A percentile compares a stretch with the other conserved stretches of the same genome.
phyloP scores from a whole-genome alignment of 345 rosid genomes.

The Mercurialis annua region DNA sequence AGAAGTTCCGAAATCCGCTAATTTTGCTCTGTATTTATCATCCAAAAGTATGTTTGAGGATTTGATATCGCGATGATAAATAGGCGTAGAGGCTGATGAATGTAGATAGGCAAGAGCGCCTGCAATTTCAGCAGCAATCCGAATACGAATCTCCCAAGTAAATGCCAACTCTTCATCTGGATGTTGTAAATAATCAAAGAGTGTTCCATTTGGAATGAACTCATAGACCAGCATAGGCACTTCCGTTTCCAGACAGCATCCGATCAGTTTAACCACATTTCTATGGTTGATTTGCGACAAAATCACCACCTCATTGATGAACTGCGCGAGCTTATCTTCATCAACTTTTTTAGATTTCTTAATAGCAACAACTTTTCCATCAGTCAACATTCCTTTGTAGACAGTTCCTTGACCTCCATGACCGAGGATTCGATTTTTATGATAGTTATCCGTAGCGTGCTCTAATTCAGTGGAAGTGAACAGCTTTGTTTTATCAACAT shows the following conservation, averaged over 20 bases:
- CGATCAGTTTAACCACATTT: constrained; percentile 2
- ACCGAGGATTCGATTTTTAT: background rate
- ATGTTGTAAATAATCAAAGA: background rate
- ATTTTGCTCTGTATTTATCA: background rate
- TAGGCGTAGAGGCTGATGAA: background rate
- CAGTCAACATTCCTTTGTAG: background rate
- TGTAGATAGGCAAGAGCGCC: background rate
- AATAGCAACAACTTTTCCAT: constrained; percentile 3
- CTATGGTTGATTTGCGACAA: constrained; percentile 4
- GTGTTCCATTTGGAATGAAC: constrained; percentile 2
- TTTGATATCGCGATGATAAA: background rate
- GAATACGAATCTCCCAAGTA: background rate
- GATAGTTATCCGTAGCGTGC: background rate
- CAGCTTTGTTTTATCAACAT: background rate
- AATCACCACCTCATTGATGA: constrained; percentile 3
- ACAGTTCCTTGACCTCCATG: constrained; percentile 4
- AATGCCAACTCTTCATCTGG: background rate
- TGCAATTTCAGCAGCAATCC: background rate
- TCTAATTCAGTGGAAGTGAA: background rate
- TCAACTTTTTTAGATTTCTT: background rate
- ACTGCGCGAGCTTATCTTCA: background rate
- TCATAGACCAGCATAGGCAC: background rate
- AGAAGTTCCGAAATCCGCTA: background rate
- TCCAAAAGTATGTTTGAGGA: constrained; percentile 1
- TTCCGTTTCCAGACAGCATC: constrained; percentile 3